These are phyloP conservation scores for Stylosanthes scabra DNA, from an alignment of 331 rosid genomes.

Conservation along the genomic window DNA sequence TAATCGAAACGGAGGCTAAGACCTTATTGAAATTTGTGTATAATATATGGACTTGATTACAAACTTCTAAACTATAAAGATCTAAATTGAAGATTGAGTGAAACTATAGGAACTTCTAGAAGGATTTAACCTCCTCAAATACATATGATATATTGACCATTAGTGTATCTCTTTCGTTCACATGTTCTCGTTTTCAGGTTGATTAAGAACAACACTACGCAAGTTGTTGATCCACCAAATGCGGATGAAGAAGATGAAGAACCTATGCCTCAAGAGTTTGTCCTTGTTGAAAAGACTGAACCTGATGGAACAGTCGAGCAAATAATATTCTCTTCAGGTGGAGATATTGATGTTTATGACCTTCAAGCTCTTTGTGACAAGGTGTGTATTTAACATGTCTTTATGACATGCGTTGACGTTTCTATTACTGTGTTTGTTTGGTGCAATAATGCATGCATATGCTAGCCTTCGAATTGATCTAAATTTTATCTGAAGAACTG, in stretches of 20 bases:
- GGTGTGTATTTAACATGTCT: slow-evolving; percentile 47
- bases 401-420: slow-evolving; percentile 28
- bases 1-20: too few relatives aligned
- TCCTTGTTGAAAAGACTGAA: slow-evolving; percentile 80
- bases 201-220: slow-evolving; percentile 65
- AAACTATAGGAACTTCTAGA: too few relatives aligned
- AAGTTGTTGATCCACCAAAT: slow-evolving; percentile 71
- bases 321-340: slow-evolving; percentile 90
- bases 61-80: too few relatives aligned
- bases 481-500: slow-evolving; percentile 22
- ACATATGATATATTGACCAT: neutral
- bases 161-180: slow-evolving; percentile 16
- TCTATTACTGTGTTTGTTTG: slow-evolving; percentile 7
- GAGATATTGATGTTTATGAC: slow-evolving; percentile 86
- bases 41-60: too few relatives aligned
- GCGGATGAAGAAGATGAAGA: slow-evolving; percentile 73
- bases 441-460: neutral
- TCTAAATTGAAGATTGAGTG: too few relatives aligned
- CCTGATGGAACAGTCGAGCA: slow-evolving; percentile 84
- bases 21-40: too few relatives aligned
- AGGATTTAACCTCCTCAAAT: too few relatives aligned
- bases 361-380: slow-evolving; percentile 92
- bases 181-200: slow-evolving; percentile 56
- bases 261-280: slow-evolving; percentile 78
- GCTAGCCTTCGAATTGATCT: slow-evolving; percentile 19